Conservation (phyloP, 306 rosid species). For the Cucurbita maxima region DNA sequence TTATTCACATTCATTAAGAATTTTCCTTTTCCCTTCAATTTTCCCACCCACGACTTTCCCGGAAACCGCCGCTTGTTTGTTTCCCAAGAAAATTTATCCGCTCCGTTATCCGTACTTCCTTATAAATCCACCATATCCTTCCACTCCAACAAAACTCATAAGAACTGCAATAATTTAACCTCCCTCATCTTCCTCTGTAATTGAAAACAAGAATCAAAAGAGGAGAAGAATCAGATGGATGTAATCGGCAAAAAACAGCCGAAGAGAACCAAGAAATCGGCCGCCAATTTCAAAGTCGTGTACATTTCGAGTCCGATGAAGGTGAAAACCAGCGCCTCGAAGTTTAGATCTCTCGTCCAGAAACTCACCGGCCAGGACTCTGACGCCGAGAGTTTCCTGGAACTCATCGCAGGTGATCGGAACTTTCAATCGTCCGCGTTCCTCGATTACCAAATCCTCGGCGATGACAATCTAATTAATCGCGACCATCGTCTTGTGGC, state of each 20-base stretch:
- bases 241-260: constrained; percentile 15
- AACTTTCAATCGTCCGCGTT: neutral
- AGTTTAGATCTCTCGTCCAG: constrained; percentile 76
- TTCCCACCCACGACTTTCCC: constrained; percentile 18
- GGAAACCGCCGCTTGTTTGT: constrained; percentile 19
- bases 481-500: neutral
- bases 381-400: constrained; percentile 41
- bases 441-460: neutral
- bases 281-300: constrained; percentile 31
- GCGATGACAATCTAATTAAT: neutral
- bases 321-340: constrained; percentile 59
- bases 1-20: neutral
- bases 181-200: no score
- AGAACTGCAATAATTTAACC: no score
- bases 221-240: neutral
- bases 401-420: constrained; percentile 5
- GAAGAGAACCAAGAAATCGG: constrained; percentile 24
- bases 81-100: constrained; percentile 8
- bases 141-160: neutral
- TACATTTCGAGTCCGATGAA: constrained; percentile 82
- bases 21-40: neutral
- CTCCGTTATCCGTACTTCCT: neutral
- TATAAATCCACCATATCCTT: constrained; percentile 3
- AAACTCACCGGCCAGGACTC: constrained; percentile 75
- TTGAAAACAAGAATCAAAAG: no score